These are phyloP conservation scores for Pisolithus microcarpus DNA, from an alignment of 768 basidiomycete genomes.

Conservation along the genomic window DNA sequence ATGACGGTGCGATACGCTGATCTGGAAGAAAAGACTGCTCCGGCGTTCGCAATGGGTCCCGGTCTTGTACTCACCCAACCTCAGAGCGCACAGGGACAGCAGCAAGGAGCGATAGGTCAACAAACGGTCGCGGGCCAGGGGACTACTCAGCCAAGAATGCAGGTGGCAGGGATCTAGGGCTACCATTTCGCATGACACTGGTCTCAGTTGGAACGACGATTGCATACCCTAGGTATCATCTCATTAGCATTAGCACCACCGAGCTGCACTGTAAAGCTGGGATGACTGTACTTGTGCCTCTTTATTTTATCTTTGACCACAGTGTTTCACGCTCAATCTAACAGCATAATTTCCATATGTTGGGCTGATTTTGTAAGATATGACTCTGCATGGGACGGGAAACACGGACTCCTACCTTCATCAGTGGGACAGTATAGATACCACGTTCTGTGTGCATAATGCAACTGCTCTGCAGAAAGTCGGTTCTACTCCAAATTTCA, in stretches of 20 bases:
- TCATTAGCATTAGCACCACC: constrained; percentile 15
- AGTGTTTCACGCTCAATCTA: constrained; percentile 9
- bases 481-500: no score
- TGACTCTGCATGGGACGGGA: neutral
- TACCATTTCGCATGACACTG: constrained; percentile 6
- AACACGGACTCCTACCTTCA: no score
- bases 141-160: constrained; percentile 26
- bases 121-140: constrained; percentile 20
- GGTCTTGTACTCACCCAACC: constrained; percentile 37
- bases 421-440: no score
- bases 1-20: constrained; percentile 70
- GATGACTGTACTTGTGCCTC: constrained; percentile 33
- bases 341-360: constrained; percentile 13
- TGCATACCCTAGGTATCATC: constrained; percentile 8
- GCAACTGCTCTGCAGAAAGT: no score
- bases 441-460: no score
- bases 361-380: no score
- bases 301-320: constrained; percentile 26
- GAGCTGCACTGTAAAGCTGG: constrained; percentile 24
- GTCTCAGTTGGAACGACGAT: constrained; percentile 1
- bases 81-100: constrained; percentile 32
- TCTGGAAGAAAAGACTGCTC: constrained; percentile 63
- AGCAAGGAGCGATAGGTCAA: constrained; percentile 27
- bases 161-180: constrained; percentile 28
- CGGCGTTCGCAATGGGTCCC: constrained; percentile 51